These are phyloP conservation scores for Chlorociboria aeruginascens DNA, from an alignment of 495 filamentous ascomycete genomes.

Conservation along the genomic window DNA sequence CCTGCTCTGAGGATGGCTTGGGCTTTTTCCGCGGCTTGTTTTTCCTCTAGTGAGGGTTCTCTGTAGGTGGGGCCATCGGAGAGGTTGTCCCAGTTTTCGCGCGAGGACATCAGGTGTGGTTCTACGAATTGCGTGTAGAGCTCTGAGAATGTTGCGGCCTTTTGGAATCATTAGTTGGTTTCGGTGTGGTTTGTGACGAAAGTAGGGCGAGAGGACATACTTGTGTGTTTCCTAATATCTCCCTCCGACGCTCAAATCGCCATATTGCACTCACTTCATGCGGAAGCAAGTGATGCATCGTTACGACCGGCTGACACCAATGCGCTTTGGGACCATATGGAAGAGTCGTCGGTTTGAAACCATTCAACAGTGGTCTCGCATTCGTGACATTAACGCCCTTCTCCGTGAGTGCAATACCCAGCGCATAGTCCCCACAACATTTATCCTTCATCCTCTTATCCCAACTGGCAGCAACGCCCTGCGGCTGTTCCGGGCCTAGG, in stretches of 20 bases:
- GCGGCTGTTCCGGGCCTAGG: conserved; percentile 15
- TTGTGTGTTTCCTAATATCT: neutral
- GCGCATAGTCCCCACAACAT: conserved; percentile 60
- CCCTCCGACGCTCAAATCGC: conserved; percentile 31
- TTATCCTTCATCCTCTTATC: conserved; percentile 41
- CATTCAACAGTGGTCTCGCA: conserved; percentile 44
- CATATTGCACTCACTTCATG: conserved; percentile 41
- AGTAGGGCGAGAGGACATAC: neutral
- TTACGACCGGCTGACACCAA: conserved; percentile 49
- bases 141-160: conserved; percentile 5
- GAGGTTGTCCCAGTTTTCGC: conserved; percentile 9
- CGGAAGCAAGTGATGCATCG: conserved; percentile 47
- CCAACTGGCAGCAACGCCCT: conserved; percentile 26
- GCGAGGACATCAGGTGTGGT: neutral
- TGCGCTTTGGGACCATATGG: conserved; percentile 35
- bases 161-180: neutral
- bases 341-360: conserved; percentile 37
- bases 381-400: conserved; percentile 36
- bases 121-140: conserved; percentile 12
- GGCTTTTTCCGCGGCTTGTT: neutral
- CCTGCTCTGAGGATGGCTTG: neutral
- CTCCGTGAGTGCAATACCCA: conserved; percentile 45
- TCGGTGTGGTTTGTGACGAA: neutral
- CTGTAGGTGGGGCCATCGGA: conserved; percentile 3
- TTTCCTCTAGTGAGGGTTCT: neutral